Evolutionary conservation across 2,329 filamentous ascomycete genomes (phyloP).

Genomic region (Neofusicoccum ribis): DNA sequence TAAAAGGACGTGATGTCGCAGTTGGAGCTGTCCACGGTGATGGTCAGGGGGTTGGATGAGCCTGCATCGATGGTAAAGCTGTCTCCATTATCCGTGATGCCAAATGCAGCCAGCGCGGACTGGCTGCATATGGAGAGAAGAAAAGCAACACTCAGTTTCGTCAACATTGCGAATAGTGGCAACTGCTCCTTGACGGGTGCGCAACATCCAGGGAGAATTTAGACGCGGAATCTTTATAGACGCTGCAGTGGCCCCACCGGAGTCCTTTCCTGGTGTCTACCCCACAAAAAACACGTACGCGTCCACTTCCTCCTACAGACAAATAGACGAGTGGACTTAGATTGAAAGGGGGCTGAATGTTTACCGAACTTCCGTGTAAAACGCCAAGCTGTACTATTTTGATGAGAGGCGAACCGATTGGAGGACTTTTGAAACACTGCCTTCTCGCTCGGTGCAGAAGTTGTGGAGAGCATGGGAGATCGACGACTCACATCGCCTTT

Average conservation of each 20-base stretch:
- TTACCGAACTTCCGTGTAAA: background rate
- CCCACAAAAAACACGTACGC: background rate
- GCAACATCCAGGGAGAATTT: too few species aligned
- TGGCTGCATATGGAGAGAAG: slow-evolving; percentile 2
- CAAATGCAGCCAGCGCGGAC: slow-evolving; percentile 36
- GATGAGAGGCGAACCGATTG: background rate
- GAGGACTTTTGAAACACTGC: slow-evolving; percentile 2
- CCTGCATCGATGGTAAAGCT: slow-evolving; percentile 38
- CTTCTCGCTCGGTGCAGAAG: background rate
- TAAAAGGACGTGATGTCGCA: slow-evolving; percentile 67
- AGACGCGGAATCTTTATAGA: background rate
- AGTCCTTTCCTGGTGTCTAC: background rate
- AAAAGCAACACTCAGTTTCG: background rate
- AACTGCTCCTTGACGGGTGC: background rate
- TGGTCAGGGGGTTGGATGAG: slow-evolving; percentile 32
- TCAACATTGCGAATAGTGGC: background rate
- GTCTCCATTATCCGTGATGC: slow-evolving; percentile 33
- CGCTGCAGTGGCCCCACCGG: background rate
- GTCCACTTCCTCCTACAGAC: background rate
- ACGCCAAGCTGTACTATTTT: background rate
- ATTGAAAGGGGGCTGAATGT: background rate
- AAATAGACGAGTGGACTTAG: background rate
- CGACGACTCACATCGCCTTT: background rate
- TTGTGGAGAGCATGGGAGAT: background rate
- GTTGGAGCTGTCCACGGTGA: slow-evolving; percentile 45